Conservation (phyloP, 1,284 basidiomycete species). For the Boletus semigastroideus region DNA sequence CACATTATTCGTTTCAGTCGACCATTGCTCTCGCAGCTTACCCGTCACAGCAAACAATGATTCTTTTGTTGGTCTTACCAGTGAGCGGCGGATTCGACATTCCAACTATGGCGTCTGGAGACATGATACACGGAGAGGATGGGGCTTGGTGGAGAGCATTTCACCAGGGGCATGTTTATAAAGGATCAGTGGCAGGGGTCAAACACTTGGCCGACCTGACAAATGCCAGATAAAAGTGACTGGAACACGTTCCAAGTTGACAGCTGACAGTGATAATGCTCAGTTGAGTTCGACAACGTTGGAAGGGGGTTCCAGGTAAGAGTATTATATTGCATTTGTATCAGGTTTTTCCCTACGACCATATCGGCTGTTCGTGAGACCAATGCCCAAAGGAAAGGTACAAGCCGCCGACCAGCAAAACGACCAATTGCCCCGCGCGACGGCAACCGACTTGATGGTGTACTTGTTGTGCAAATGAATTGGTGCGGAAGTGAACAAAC, state of each 20-base stretch:
- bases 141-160: too few species aligned
- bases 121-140: conserved; percentile 9
- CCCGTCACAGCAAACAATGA: conserved; percentile 74
- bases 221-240: too few species aligned
- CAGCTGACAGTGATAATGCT: too few species aligned
- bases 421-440: too few species aligned
- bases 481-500: not conserved
- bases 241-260: too few species aligned
- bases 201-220: not conserved
- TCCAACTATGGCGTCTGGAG: not conserved
- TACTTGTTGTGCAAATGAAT: conserved; percentile 1
- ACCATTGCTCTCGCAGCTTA: conserved; percentile 28
- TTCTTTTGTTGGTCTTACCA: conserved; percentile 47
- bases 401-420: too few species aligned
- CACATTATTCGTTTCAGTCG: not conserved
- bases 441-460: not conserved
- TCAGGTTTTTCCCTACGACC: too few species aligned
- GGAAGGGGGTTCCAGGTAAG: too few species aligned
- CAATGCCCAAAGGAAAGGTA: too few species aligned
- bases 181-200: not conserved
- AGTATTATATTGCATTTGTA: too few species aligned
- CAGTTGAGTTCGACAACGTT: not conserved
- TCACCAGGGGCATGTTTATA: conserved; percentile 21
- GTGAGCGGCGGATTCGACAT: not conserved
- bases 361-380: too few species aligned